Conservation (phyloP, 2,329 filamentous ascomycete species). For the Xylariaceae sp. region DNA sequence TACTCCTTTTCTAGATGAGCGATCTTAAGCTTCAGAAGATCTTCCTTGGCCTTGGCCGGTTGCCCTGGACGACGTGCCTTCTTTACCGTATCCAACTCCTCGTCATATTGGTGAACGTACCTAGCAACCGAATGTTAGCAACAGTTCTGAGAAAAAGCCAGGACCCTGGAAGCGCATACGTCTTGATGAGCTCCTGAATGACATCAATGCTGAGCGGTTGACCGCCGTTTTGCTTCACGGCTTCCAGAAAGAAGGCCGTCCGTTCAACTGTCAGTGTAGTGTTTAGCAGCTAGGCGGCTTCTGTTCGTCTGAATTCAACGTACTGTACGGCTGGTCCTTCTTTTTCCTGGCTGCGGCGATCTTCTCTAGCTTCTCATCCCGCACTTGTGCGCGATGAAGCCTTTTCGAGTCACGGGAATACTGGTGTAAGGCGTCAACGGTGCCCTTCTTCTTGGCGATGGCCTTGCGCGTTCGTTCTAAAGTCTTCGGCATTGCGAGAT, state of each 20-base stretch:
- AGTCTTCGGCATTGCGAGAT: conserved; percentile 64
- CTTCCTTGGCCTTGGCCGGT: conserved; percentile 72
- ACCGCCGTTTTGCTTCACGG: conserved; percentile 49
- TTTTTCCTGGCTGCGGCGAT: conserved; percentile 66
- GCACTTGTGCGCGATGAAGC: conserved; percentile 70
- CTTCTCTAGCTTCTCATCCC: conserved; percentile 78
- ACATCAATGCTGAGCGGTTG: conserved; percentile 50
- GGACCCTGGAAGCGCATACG: conserved; percentile 43
- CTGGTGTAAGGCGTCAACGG: conserved; percentile 73
- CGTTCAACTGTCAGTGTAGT: conserved; percentile 52
- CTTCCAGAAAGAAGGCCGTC: conserved; percentile 67
- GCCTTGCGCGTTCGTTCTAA: conserved; percentile 83
- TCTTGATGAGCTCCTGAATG: conserved; percentile 58
- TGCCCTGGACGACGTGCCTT: conserved; percentile 71
- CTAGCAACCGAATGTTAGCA: conserved; percentile 36
- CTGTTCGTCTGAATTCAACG: conserved; percentile 23
- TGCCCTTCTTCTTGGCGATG: conserved; percentile 79
- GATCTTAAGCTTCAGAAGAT: conserved; percentile 68
- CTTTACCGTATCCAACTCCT: conserved; percentile 63
- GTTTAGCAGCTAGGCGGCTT: not conserved
- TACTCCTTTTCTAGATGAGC: conserved; percentile 73
- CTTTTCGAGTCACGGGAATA: conserved; percentile 83
- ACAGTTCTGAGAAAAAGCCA: not conserved
- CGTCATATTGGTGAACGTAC: conserved; percentile 64
- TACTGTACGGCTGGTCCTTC: conserved; percentile 70